phyloP scores from a whole-genome alignment of 2,329 filamentous ascomycete species.

The Bipolaris zeicola region DNA sequence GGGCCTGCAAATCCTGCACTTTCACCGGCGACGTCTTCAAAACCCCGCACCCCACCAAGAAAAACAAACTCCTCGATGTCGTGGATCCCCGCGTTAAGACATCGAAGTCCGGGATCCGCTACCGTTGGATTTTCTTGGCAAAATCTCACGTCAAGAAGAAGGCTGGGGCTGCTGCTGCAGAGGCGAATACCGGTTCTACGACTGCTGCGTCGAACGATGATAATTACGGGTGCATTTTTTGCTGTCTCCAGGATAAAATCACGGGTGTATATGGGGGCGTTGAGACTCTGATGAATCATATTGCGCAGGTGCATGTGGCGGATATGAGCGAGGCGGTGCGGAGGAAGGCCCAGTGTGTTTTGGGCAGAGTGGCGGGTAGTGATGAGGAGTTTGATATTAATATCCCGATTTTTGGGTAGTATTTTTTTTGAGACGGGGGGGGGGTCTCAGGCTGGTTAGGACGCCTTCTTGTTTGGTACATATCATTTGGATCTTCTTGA shows the following conservation, averaged over 20 bases:
- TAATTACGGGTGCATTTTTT: conserved; percentile 47
- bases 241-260: conserved; percentile 37
- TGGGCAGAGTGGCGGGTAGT: conserved; percentile 41
- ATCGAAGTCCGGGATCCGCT: conserved; percentile 39
- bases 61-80: conserved; percentile 34
- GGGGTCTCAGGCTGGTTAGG: too few species aligned
- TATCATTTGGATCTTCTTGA: too few species aligned
- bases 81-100: conserved; percentile 37
- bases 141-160: conserved; percentile 42
- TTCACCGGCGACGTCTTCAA: conserved; percentile 41
- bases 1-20: conserved; percentile 44
- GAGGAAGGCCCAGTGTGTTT: conserved; percentile 42
- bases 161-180: background rate
- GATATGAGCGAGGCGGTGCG: conserved; percentile 35
- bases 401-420: conserved; percentile 29
- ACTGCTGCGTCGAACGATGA: conserved; percentile 9
- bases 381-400: conserved; percentile 49
- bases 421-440: background rate
- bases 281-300: conserved; percentile 49
- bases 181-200: too few species aligned
- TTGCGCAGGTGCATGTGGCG: conserved; percentile 44
- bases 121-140: conserved; percentile 49
- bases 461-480: too few species aligned
- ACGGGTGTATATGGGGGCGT: conserved; percentile 47
- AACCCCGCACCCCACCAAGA: conserved; percentile 30